A percentile compares a stretch with the other conserved stretches of the same genome.
Conservation (phyloP, 192 early-diverging fungal species). For the Linnemannia elongata region DNA sequence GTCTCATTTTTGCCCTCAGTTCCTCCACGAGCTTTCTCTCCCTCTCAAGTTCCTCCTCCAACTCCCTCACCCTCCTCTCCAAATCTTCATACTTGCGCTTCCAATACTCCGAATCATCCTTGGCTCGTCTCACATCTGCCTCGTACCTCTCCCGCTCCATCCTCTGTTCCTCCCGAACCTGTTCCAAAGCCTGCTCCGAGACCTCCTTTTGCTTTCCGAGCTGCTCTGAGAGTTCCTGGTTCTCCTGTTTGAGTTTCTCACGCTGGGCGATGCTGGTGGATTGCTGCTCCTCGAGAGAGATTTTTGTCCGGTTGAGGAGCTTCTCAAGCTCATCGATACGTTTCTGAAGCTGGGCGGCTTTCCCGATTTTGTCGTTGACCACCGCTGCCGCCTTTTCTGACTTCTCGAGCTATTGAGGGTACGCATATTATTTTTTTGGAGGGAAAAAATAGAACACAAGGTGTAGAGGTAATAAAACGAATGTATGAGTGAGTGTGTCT, state of each 20-base stretch:
- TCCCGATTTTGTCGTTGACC: conserved; percentile 31
- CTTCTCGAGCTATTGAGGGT: conserved; percentile 40
- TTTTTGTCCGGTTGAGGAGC: conserved; percentile 13
- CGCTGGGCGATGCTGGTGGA: not conserved
- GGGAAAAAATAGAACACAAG: conserved; percentile 6
- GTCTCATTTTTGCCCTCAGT: conserved; percentile 15
- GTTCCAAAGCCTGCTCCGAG: conserved; percentile 11
- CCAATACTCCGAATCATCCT: conserved; percentile 28
- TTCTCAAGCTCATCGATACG: conserved; percentile 42
- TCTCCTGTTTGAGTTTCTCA: conserved; percentile 17
- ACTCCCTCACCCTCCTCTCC: conserved; percentile 19
- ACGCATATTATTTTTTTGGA: not conserved
- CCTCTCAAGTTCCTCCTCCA: conserved; percentile 27
- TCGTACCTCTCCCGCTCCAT: not conserved
- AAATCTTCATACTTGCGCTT: conserved; percentile 25
- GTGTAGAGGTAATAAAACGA: not conserved
- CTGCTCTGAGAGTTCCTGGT: conserved; percentile 25
- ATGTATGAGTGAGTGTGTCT: not conserved
- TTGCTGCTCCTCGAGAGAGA: conserved; percentile 38
- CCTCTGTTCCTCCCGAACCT: not conserved
- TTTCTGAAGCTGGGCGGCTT: conserved; percentile 30
- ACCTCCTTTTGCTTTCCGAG: not conserved
- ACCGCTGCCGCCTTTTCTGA: conserved; percentile 44
- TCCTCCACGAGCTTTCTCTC: conserved; percentile 28
- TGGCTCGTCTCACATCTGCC: conserved; percentile 16